Evolutionary conservation across 1,284 basidiomycete species (phyloP).

Genomic region (Cryptococcus maquisensis): DNA sequence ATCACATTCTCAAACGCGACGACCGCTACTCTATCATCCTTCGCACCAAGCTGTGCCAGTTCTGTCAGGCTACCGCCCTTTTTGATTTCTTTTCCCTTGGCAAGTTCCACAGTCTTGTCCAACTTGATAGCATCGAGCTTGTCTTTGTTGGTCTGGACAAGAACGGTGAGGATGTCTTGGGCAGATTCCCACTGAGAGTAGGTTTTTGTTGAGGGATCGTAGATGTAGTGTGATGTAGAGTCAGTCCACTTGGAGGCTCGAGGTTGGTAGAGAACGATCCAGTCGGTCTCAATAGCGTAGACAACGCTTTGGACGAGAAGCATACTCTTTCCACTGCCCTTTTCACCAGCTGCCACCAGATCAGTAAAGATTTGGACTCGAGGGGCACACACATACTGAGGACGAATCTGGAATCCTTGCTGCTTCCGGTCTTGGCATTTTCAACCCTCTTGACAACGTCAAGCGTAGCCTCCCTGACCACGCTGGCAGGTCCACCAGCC

Average conservation of each 20-base stretch:
- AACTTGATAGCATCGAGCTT: constrained; percentile 38
- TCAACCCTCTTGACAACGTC: constrained; percentile 35
- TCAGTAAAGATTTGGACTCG: background rate
- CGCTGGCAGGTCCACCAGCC: constrained; percentile 34
- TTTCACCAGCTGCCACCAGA: constrained; percentile 59
- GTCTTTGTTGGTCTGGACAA: constrained; percentile 39
- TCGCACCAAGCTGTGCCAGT: constrained; percentile 60
- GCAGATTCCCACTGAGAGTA: constrained; percentile 63
- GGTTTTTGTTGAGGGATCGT: constrained; percentile 68
- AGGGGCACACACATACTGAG: constrained; percentile 19
- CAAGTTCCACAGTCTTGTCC: constrained; percentile 1
- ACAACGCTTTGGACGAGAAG: constrained; percentile 75
- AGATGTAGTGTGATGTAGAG: constrained; percentile 69
- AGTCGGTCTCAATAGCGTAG: constrained; percentile 65
- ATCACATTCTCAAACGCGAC: constrained; percentile 64
- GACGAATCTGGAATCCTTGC: constrained; percentile 21
- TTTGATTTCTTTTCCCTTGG: constrained; percentile 48
- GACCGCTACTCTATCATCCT: constrained; percentile 59
- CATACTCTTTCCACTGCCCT: constrained; percentile 79
- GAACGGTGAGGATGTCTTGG: constrained; percentile 7
- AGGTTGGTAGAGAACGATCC: constrained; percentile 87
- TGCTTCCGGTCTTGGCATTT: constrained; percentile 13
- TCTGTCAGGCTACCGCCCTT: constrained; percentile 56
- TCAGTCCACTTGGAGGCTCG: constrained; percentile 70
- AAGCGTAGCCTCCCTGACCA: constrained; percentile 41